Evolutionary conservation across 1,284 basidiomycete genomes (phyloP).

Genomic region (Leccinum variabile): DNA sequence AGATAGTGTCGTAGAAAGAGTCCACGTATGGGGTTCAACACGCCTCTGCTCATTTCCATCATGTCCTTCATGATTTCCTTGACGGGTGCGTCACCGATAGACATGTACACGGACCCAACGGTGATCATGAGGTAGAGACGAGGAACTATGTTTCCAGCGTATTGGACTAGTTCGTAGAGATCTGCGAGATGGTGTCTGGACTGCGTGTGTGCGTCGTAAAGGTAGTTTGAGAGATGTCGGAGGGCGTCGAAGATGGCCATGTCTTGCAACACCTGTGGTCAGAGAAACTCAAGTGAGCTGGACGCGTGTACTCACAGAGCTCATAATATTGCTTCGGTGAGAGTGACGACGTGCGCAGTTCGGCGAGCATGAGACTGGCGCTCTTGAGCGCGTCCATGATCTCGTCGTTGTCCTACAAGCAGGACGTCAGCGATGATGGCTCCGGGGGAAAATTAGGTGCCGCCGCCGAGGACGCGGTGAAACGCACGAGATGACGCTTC

Average conservation of each 20-base stretch:
- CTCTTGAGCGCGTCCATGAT: constrained; percentile 97
- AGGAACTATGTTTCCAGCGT: no score
- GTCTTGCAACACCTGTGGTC: constrained; percentile 47
- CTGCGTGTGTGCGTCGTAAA: no score
- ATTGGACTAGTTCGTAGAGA: no score
- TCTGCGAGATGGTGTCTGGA: no score
- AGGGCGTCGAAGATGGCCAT: constrained; percentile 97
- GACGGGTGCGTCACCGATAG: no score
- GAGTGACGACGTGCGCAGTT: constrained; percentile 87
- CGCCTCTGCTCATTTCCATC: no score
- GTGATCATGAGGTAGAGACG: no score
- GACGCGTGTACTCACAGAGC: constrained; percentile 65
- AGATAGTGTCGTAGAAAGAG: no score
- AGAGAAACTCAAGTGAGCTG: not conserved
- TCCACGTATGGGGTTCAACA: no score
- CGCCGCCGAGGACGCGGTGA: not conserved
- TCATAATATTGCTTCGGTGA: constrained; percentile 97
- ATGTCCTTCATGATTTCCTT: no score
- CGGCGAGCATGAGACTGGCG: constrained; percentile 93
- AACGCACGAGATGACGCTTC: constrained; percentile 84
- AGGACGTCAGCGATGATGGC: not conserved
- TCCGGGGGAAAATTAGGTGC: not conserved
- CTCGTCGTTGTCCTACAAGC: constrained; percentile 78
- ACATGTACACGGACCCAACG: no score
- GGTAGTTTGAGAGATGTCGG: not conserved